Evolutionary conservation across 805 yeast genomes (phyloP), one percentile per base, ranked within the genome.

Genomic region (Kodamaea kakaduensis): DNA sequence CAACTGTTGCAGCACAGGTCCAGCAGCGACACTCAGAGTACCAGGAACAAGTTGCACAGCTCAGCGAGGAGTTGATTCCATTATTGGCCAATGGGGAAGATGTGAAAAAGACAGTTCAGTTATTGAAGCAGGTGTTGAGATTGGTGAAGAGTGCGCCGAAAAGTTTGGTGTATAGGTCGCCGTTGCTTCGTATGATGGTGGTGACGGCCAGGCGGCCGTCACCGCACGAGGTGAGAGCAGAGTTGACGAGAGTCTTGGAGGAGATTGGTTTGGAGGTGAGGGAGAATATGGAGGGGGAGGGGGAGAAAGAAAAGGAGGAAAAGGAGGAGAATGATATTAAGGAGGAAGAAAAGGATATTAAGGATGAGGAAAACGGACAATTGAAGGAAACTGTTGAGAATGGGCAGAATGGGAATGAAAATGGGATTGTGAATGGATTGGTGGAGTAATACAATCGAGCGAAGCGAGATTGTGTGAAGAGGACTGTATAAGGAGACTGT

Each of bases 111-210:
- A 43, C 31, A 38, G 41, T 52, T 5, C 21, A 17, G 14, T 23
- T 35, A 17, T 31, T 52, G 12, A 39, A 42, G 12, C 29, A 42
- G 16, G 40, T 61, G 24, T 37, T 40, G 6, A 40, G 44, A 18
- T 26, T 56, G 17, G 46, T 45, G 20, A 39, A 40, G 23, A 32
- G 14, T 14, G 42, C 25, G 36, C 71, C 72, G 6, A 43, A 47
- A 18, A 47, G 62, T 18, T 45, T 62, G 2, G 42, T 64, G 8
- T 37, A 46, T 10, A 61, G 56, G 37, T 59, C 67, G 24, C 51
- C 47, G 28, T 41, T 65, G 24, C 50, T 55, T 26, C 48, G 64
- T 27, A 54, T 56, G 10, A 42, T 67, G 37, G 53, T 67, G 9
- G 41, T 62, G 32, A 46, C 50, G 2, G 45, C 53, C 34, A 55